Base-by-base conservation (phyloP, 805 yeast genomes). In the Candida krabiensis region DNA sequence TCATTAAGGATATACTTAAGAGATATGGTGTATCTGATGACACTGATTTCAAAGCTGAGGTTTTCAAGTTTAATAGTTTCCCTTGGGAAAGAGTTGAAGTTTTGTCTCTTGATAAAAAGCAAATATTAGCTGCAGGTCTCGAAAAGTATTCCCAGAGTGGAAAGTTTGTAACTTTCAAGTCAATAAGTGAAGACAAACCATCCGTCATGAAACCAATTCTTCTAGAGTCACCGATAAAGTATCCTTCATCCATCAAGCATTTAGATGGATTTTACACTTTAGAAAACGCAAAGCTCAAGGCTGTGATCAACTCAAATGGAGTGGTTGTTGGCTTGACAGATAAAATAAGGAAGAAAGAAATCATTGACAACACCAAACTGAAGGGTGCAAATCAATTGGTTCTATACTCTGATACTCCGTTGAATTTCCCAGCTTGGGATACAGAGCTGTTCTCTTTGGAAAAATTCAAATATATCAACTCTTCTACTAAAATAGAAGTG, bases 401-500 rank as follows among this genome's bases (percentile, higher is more conserved):
- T 1, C 56, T 93, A 40, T 85, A 85, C 53, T 90, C 90, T 48
- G 99, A 93, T 59, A 85, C 87, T 46, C 99, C 99, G 8, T 69
- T 87, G 54, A 82, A 75, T 40, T 91, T 81, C 80, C 96, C 88
- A 30, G 98, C 98, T 2, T 91, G 99, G 99, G 99, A 91, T 59
- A 91, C 98, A 0, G 99, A 91, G 58, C 71, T 89, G 41, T 93
- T 78, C 57, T 86, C 96, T 0, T 73, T 87, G 40, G 87, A 83
- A 52, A 88, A 83, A 55, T 79, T 74, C 56, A 67, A 67, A 38
- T 77, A 79, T 47, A 60, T 82, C 11, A 63, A 60, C 19, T 63
- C 66, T 0, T 49, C 71, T 0, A 64, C 67, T 13, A 63, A 62
- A 18, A 64, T 73, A 5, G 58, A 64, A 26, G 60, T 71, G 9